phyloP scores from a whole-genome alignment of 306 rosid genomes.

The Trifolium fragiferum region DNA sequence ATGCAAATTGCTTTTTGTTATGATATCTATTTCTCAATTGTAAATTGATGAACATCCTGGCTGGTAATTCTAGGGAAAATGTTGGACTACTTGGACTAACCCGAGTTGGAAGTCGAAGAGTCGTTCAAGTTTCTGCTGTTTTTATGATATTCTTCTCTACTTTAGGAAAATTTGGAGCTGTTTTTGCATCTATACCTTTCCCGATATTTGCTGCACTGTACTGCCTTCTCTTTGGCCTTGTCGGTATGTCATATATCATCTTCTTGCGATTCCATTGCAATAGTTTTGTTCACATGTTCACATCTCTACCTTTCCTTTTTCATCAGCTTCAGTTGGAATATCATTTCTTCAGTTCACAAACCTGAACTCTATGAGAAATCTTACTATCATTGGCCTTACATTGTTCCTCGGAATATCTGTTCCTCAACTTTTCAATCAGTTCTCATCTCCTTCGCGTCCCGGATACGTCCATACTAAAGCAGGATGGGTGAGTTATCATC shows the following conservation, averaged over 20 bases:
- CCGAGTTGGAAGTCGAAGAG: slow-evolving; percentile 95
- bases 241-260: slow-evolving; percentile 57
- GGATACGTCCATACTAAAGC: slow-evolving; percentile 82
- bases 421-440: slow-evolving; percentile 77
- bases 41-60: slow-evolving; percentile 38
- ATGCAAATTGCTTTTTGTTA: slow-evolving; percentile 13
- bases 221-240: slow-evolving; percentile 87
- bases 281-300: slow-evolving; percentile 26
- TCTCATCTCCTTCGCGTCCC: slow-evolving; percentile 53
- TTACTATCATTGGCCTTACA: slow-evolving; percentile 77
- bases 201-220: slow-evolving; percentile 81
- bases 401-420: slow-evolving; percentile 84
- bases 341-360: slow-evolving; percentile 94
- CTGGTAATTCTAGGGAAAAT: slow-evolving; percentile 69
- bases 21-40: slow-evolving; percentile 2
- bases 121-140: slow-evolving; percentile 87
- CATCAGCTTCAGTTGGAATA: slow-evolving; percentile 83
- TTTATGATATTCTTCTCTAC: slow-evolving; percentile 94
- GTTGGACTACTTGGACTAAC: slow-evolving; percentile 97
- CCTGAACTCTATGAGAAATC: slow-evolving; percentile 95
- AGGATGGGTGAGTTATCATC: slow-evolving; percentile 74
- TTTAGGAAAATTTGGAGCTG: slow-evolving; percentile 95
- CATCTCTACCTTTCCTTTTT: slow-evolving; percentile 32
- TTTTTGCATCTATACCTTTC: slow-evolving; percentile 92
- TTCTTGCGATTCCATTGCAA: not conserved